Conservation (phyloP, 2,329 filamentous ascomycete genomes). For the Nemania sp. region DNA sequence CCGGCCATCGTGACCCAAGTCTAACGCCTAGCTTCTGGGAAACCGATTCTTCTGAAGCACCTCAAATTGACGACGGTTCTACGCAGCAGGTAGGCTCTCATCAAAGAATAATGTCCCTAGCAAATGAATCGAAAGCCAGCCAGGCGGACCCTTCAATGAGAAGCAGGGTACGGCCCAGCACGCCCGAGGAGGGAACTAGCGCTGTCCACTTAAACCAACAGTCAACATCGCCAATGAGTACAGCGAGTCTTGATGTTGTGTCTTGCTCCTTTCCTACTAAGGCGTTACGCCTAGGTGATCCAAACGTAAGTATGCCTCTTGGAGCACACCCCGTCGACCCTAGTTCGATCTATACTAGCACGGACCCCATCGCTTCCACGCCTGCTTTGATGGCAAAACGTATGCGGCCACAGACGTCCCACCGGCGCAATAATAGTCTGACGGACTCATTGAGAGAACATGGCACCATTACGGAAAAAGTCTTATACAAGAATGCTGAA, state of each 20-base stretch:
- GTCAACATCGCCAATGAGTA: conserved; percentile 66
- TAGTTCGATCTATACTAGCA: conserved; percentile 60
- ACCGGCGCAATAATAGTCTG: conserved; percentile 89
- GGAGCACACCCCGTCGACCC: conserved; percentile 69
- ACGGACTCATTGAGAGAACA: conserved; percentile 84
- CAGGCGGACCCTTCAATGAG: conserved; percentile 62
- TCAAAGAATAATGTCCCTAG: conserved; percentile 57
- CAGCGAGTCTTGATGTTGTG: conserved; percentile 69
- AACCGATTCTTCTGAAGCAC: conserved; percentile 57
- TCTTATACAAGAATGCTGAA: conserved; percentile 66
- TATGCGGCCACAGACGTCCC: conserved; percentile 67
- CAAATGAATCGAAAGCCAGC: conserved; percentile 60
- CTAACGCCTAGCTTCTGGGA: conserved; percentile 69
- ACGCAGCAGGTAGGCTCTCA: conserved; percentile 44
- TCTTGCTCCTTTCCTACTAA: conserved; percentile 74
- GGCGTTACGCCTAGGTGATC: conserved; percentile 55
- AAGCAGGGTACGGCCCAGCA: conserved; percentile 58
- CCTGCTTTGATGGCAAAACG: conserved; percentile 70
- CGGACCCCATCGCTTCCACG: conserved; percentile 67
- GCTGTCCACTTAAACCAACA: conserved; percentile 49
- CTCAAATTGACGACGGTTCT: conserved; percentile 59
- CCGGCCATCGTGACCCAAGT: conserved; percentile 68
- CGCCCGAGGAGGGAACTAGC: conserved; percentile 56
- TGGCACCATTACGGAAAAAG: conserved; percentile 61
- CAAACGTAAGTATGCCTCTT: conserved; percentile 57